Conservation (phyloP, 2,329 filamentous ascomycete genomes). For the Colletotrichum cordylinicola region DNA sequence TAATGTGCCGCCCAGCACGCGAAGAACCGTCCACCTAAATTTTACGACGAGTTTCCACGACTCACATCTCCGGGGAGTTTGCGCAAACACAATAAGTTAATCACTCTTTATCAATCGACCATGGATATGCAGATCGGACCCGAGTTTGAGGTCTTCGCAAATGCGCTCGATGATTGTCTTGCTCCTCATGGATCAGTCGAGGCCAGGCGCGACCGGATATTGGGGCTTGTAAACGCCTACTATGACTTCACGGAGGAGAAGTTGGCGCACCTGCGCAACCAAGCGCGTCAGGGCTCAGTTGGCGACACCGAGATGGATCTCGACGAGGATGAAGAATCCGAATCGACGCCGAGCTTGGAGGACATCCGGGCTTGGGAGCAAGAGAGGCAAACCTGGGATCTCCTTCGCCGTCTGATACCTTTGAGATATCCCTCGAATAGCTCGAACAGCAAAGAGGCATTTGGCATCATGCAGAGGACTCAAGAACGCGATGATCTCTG, state of each 20-base stretch:
- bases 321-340: conserved; percentile 51
- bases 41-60: background rate
- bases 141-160: conserved; percentile 88
- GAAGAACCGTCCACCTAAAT: background rate
- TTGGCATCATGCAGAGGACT: background rate
- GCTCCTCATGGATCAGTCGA: conserved; percentile 49
- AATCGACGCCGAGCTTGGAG: conserved; percentile 45
- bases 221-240: conserved; percentile 72
- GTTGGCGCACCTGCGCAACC: conserved; percentile 46
- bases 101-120: background rate
- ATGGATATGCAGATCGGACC: conserved; percentile 51
- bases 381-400: conserved; percentile 90
- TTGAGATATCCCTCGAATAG: conserved; percentile 61
- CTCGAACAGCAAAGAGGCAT: background rate
- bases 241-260: conserved; percentile 59
- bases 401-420: conserved; percentile 77
- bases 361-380: conserved; percentile 68
- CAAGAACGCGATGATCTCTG: background rate
- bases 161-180: conserved; percentile 79
- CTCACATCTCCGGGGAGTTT: background rate
- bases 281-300: conserved; percentile 28
- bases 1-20: background rate
- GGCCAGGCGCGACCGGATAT: conserved; percentile 69
- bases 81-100: background rate
- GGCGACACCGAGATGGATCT: conserved; percentile 59